Percentiles rank a stretch among this genome's conserved stretches.
These are phyloP conservation scores for Cutaneotrichosporon curvatum DNA, from an alignment of 1,284 basidiomycete species.

Conservation along the genomic window DNA sequence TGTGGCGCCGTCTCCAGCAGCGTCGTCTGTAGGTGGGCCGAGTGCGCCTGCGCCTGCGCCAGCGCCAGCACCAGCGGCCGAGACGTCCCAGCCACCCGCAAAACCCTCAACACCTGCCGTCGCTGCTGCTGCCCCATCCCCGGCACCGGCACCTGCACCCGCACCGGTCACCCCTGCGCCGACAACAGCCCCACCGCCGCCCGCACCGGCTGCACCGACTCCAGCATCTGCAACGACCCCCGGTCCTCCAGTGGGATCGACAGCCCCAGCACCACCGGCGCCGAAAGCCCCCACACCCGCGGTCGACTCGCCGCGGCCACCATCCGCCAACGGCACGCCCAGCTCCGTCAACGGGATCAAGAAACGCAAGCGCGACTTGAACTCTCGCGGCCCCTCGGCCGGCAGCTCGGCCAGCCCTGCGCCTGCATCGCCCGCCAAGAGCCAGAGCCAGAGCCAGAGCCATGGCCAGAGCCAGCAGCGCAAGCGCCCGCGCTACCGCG, in stretches of 20 bases:
- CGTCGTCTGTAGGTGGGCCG: too few relatives aligned
- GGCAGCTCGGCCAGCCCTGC: neutral
- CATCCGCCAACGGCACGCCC: too few relatives aligned
- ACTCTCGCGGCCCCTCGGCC: too few relatives aligned
- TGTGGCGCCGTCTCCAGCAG: neutral
- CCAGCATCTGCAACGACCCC: neutral
- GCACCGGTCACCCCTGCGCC: neutral
- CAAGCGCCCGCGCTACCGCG: slow-evolving; percentile 61
- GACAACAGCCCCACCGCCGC: neutral
- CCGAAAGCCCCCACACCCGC: neutral
- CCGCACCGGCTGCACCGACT: neutral
- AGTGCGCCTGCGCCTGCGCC: neutral
- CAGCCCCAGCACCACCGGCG: neutral
- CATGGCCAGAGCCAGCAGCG: slow-evolving; percentile 6
- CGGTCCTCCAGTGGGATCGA: too few relatives aligned
- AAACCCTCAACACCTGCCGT: slow-evolving; percentile 5
- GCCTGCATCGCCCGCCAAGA: neutral
- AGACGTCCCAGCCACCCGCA: slow-evolving; percentile 8
- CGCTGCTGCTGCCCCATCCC: neutral
- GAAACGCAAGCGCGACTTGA: slow-evolving; percentile 4
- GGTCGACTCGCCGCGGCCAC: too few relatives aligned
- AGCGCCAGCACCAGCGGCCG: slow-evolving; percentile 10
- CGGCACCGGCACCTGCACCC: neutral
- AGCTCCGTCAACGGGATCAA: neutral
- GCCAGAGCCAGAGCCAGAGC: too few relatives aligned